Percentiles rank a stretch among this genome's conserved stretches.
phyloP scores from a whole-genome alignment of 495 filamentous ascomycete genomes.

The Cryomyces minteri region DNA sequence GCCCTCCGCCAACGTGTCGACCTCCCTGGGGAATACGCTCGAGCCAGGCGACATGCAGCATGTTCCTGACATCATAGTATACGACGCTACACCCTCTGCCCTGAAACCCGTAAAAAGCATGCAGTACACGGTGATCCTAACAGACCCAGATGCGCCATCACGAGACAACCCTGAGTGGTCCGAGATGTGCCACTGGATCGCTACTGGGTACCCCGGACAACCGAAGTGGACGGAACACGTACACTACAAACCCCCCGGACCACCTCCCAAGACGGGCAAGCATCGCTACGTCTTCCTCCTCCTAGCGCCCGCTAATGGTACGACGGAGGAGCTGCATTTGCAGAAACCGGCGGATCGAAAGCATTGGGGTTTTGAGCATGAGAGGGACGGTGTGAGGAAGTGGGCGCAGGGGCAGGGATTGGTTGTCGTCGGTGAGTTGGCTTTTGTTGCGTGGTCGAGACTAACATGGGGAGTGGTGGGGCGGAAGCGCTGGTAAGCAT shows the following conservation, averaged over 20 bases:
- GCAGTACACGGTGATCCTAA: constrained; percentile 32
- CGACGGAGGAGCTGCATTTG: constrained; percentile 21
- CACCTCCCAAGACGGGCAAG: constrained; percentile 45
- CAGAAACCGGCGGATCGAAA: constrained; percentile 36
- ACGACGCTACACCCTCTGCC: constrained; percentile 4
- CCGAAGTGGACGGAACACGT: constrained; percentile 4
- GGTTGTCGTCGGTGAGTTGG: constrained; percentile 37
- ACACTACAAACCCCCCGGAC: constrained; percentile 38
- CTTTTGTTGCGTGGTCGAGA: background rate
- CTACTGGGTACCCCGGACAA: constrained; percentile 15
- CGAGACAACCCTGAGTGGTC: constrained; percentile 43
- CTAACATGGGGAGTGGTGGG: background rate
- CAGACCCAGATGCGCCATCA: constrained; percentile 54
- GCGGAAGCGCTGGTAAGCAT: background rate
- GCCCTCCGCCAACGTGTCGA: constrained; percentile 15
- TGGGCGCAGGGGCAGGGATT: constrained; percentile 46
- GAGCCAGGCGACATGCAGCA: constrained; percentile 30
- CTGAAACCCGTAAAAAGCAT: constrained; percentile 4
- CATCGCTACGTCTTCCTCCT: constrained; percentile 52
- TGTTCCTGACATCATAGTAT: constrained; percentile 28
- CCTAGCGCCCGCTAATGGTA: constrained; percentile 24
- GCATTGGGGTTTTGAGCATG: constrained; percentile 41
- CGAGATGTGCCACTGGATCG: constrained; percentile 61
- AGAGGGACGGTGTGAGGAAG: constrained; percentile 35
- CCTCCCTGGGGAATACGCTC: constrained; percentile 41